Conservation (phyloP, 805 yeast genomes). For the Myxozyma mucilagina region DNA sequence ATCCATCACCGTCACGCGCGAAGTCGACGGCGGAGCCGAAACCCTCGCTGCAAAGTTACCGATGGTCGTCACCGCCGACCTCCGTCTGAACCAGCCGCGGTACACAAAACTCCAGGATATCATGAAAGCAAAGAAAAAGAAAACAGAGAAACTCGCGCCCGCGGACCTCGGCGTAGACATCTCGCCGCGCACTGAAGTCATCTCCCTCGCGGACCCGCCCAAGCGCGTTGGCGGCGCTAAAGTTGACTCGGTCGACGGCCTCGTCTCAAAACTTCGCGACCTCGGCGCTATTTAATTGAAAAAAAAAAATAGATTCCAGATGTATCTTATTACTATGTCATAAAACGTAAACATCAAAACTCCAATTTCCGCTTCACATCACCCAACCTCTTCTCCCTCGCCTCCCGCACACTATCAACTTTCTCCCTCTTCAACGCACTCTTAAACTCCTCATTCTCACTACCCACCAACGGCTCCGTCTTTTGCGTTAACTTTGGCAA, state of each 20-base stretch:
- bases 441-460: slow-evolving; percentile 7
- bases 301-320: background rate
- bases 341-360: background rate
- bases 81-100: slow-evolving; percentile 91
- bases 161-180: slow-evolving; percentile 71
- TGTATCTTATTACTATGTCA: background rate
- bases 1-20: slow-evolving; percentile 72
- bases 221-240: slow-evolving; percentile 77
- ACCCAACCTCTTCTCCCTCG: slow-evolving; percentile 9
- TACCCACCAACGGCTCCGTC: slow-evolving; percentile 2
- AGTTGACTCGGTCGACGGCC: slow-evolving; percentile 79
- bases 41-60: slow-evolving; percentile 78
- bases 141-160: slow-evolving; percentile 64
- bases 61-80: slow-evolving; percentile 84
- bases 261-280: slow-evolving; percentile 75
- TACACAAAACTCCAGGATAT: slow-evolving; percentile 94
- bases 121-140: slow-evolving; percentile 98
- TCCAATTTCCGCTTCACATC: slow-evolving; percentile 8
- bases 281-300: slow-evolving; percentile 58
- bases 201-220: slow-evolving; percentile 84
- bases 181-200: slow-evolving; percentile 61
- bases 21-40: slow-evolving; percentile 94
- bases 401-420: background rate
- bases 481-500: slow-evolving; percentile 19
- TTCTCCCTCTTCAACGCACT: background rate